A percentile compares a stretch with the other conserved stretches of the same genome.
Evolutionary conservation across 345 rosid species (phyloP).

Genomic region (Cochlearia excelsa): DNA sequence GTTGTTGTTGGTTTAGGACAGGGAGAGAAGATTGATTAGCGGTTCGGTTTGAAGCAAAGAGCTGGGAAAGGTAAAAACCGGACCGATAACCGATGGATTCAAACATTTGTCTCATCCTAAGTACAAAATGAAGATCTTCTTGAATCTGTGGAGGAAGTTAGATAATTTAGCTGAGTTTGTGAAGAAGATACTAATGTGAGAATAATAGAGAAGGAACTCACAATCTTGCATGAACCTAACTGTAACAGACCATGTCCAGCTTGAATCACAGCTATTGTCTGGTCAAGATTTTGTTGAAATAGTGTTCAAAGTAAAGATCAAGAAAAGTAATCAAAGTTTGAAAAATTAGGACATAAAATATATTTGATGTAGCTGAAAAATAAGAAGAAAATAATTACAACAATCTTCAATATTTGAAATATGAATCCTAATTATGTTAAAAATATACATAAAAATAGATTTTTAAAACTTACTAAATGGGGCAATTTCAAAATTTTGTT

Average conservation of each 20-base stretch:
- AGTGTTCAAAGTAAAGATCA: constrained; percentile 17
- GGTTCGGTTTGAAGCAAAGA: constrained; percentile 67
- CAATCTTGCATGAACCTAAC: constrained; percentile 93
- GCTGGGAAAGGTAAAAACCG: constrained; percentile 90
- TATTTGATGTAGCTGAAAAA: too few species aligned
- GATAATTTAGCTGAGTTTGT: constrained; percentile 35
- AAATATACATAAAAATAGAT: too few species aligned
- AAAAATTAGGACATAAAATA: background rate
- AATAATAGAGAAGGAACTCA: constrained; percentile 40
- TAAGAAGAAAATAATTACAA: too few species aligned
- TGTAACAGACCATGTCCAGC: constrained; percentile 98
- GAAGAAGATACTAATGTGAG: background rate
- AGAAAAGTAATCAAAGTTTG: constrained; percentile 19
- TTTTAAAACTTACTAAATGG: too few species aligned
- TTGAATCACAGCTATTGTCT: constrained; percentile 99
- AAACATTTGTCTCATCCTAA: constrained; percentile 89
- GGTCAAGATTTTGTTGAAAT: constrained; percentile 16
- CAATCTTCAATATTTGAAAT: too few species aligned
- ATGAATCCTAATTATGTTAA: too few species aligned
- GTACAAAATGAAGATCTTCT: constrained; percentile 98
- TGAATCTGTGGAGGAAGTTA: constrained; percentile 47
- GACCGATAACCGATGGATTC: constrained; percentile 94
- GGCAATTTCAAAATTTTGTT: too few species aligned
- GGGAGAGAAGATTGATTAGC: constrained; percentile 45
- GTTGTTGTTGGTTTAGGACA: constrained; percentile 51